These are phyloP conservation scores for Lecanicillium sp. DNA, from an alignment of 2,329 filamentous ascomycete species.

Conservation along the genomic window DNA sequence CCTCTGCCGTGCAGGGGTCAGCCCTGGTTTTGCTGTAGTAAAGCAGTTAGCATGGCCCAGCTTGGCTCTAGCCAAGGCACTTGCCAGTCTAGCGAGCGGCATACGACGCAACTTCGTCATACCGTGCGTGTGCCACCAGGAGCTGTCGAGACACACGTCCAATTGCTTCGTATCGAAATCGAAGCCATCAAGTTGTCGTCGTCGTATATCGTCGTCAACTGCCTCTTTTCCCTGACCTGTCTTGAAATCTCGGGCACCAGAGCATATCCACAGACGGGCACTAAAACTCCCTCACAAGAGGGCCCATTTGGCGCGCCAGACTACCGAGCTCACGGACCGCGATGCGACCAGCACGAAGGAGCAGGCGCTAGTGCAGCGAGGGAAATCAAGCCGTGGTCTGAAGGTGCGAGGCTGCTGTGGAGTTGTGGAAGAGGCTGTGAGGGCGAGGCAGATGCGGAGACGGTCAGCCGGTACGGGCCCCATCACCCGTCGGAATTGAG, in stretches of 20 bases:
- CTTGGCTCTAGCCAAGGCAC: background rate
- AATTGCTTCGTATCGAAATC: too few species aligned
- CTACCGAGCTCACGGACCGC: background rate
- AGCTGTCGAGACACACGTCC: too few species aligned
- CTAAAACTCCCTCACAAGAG: too few species aligned
- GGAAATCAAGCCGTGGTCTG: too few species aligned
- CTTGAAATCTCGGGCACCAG: too few species aligned
- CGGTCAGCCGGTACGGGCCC: too few species aligned
- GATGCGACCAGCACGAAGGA: background rate
- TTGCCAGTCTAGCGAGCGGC: background rate
- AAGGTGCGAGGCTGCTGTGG: conserved; percentile 4
- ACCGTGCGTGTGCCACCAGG: background rate
- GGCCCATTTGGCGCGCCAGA: too few species aligned
- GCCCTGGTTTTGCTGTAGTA: background rate
- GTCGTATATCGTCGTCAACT: background rate
- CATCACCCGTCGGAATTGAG: too few species aligned
- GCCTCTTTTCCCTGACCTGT: too few species aligned
- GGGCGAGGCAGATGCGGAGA: too few species aligned
- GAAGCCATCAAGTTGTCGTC: too few species aligned
- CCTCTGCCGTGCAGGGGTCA: background rate
- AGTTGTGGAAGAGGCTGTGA: conserved; percentile 1
- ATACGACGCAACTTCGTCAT: background rate
- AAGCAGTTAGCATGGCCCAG: background rate
- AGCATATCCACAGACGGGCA: too few species aligned
- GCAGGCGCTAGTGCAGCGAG: background rate